Evolutionary conservation across 805 yeast species (phyloP), one percentile per base, ranked within the genome.

Genomic region (Wickerhamiella australiensis): DNA sequence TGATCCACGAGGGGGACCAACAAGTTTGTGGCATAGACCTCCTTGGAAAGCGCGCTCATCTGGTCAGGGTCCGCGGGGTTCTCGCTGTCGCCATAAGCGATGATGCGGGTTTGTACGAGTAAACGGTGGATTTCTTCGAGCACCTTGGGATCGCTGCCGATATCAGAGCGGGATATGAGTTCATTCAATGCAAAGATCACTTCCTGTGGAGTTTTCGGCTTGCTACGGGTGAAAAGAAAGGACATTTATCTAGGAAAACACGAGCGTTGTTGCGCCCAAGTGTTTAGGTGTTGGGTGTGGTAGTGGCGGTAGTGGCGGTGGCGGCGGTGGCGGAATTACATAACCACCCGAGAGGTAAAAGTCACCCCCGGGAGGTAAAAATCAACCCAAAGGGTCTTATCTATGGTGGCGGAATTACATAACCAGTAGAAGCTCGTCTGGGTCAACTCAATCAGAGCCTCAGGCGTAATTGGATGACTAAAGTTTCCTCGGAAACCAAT

Each of bases 181-280:
- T 90, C 97, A 54, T 77, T 76, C 53, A 87, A 71, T 5, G 80
- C 78, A 45, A 85, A 74, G 2, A 86, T 82, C 52, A 87, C 74
- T 60, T 90, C 98, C 17, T 76, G 76, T 1, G 96, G 94, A 0
- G 95, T 80, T 64, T 86, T 87, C 8, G 94, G 95, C 61, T 80
- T 85, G 45, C 62, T 64, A 60, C 95, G 75, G 56, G 86, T 84
- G 73, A 92, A 90, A 58, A 92, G 70, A 60, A 90, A 90, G 11
- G 96, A 83, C 96, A 88, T 86, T 47, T 15, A 15, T 9, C 15
- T 11, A 12, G 13, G 21, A 8, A 11, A 12, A 13, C 45, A n/a
- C 13, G 18, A 15, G 23, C 27, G 40, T 18, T 9, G 7, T 29
- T 29, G 33, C 33, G 33, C 33, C 33, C 33, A 29, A n/a, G n/a